phyloP scores from a whole-genome alignment of 2,329 filamentous ascomycete genomes.

The Macroventuria anomochaeta region DNA sequence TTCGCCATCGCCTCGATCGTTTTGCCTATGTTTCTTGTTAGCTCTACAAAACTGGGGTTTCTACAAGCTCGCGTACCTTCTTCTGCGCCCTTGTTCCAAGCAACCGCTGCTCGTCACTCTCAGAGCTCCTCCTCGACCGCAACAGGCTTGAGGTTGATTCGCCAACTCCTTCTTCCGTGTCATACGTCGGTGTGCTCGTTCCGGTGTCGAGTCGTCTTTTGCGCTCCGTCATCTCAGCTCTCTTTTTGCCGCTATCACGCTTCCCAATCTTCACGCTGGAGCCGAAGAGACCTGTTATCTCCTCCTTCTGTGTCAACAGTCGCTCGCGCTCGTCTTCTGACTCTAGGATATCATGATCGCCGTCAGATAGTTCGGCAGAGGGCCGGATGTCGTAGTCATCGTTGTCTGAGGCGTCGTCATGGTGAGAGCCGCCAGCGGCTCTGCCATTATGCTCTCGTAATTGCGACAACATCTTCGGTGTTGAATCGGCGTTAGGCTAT shows the following conservation, averaged over 20 bases:
- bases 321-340: constrained; percentile 57
- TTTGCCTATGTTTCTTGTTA: constrained; percentile 29
- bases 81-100: constrained; percentile 57
- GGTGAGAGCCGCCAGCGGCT: constrained; percentile 40
- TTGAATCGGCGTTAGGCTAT: background rate
- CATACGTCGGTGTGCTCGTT: constrained; percentile 80
- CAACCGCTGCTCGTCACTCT: constrained; percentile 60
- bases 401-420: constrained; percentile 40
- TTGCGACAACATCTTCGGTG: constrained; percentile 30
- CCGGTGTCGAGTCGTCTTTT: constrained; percentile 64
- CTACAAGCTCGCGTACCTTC: constrained; percentile 29
- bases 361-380: constrained; percentile 44
- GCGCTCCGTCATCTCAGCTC: constrained; percentile 35
- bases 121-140: constrained; percentile 47
- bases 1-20: constrained; percentile 48
- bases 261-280: constrained; percentile 42
- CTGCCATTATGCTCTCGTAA: constrained; percentile 23
- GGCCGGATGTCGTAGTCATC: constrained; percentile 43
- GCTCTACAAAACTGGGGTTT: constrained; percentile 45
- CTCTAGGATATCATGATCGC: constrained; percentile 51
- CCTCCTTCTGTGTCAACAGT: constrained; percentile 45
- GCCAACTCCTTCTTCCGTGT: constrained; percentile 83
- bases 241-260: constrained; percentile 23
- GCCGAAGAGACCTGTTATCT: constrained; percentile 39
- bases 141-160: constrained; percentile 59